Conservation (phyloP, 1,139 yeast species). For the Protomyces gravidus region DNA sequence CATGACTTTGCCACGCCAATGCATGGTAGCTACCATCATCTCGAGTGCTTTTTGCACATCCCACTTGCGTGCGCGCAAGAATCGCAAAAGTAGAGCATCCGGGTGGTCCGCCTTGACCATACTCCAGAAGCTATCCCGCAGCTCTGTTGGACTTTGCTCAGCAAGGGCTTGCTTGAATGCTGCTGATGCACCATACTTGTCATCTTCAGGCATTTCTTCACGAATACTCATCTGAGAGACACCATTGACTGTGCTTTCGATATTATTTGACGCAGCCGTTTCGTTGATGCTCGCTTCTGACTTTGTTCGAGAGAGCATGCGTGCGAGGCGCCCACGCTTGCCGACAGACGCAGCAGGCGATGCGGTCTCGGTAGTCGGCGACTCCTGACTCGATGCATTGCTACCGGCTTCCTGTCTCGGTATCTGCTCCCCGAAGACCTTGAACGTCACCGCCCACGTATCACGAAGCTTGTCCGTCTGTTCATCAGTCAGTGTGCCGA, state of each 20-base stretch:
- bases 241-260: not conserved
- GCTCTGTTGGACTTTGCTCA: constrained; percentile 37
- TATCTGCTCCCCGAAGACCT: constrained; percentile 55
- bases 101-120: constrained; percentile 57
- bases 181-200: constrained; percentile 35
- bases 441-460: constrained; percentile 64
- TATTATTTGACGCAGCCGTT: not conserved
- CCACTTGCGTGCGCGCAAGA: constrained; percentile 71
- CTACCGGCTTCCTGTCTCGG: constrained; percentile 35
- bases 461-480: constrained; percentile 70
- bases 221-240: constrained; percentile 2
- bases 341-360: constrained; percentile 1
- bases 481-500: constrained; percentile 55
- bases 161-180: constrained; percentile 35
- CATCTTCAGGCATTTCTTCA: constrained; percentile 32
- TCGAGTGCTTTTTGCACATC: constrained; percentile 56
- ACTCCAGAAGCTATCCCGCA: constrained; percentile 47
- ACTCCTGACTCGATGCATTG: constrained; percentile 31
- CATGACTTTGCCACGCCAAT: constrained; percentile 60
- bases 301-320: constrained; percentile 26
- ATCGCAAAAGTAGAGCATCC: constrained; percentile 63
- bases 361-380: constrained; percentile 33
- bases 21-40: constrained; percentile 64
- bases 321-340: constrained; percentile 25
- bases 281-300: constrained; percentile 11